These are phyloP conservation scores for Stylonectria norvegica DNA, from an alignment of 2,329 filamentous ascomycete genomes.

Conservation along the genomic window DNA sequence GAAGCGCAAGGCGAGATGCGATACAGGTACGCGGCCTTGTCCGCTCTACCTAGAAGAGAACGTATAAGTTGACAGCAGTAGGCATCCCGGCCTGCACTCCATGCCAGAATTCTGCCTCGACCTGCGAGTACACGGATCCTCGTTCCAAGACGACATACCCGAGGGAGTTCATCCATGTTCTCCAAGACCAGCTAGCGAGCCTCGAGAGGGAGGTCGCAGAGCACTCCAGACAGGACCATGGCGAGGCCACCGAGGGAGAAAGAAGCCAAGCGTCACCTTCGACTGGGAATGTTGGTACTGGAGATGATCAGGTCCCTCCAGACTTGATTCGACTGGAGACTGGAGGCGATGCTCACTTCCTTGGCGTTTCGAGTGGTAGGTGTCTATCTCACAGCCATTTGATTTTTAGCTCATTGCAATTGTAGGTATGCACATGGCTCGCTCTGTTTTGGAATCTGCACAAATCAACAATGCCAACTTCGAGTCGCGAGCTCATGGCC, in stretches of 20 bases:
- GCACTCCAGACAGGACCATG: background rate
- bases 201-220: constrained; percentile 6
- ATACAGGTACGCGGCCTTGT: constrained; percentile 9
- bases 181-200: constrained; percentile 5
- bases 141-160: constrained; percentile 11
- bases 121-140: constrained; percentile 21
- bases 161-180: constrained; percentile 8
- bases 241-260: background rate
- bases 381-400: background rate
- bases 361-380: constrained; percentile 11
- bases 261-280: background rate
- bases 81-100: constrained; percentile 16
- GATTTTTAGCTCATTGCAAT: background rate
- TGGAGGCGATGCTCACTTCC: constrained; percentile 13
- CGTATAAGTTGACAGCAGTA: constrained; percentile 1
- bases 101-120: constrained; percentile 14
- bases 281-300: background rate
- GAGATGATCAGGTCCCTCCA: constrained; percentile 6
- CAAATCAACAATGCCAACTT: constrained; percentile 10
- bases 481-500: constrained; percentile 1
- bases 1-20: constrained; percentile 19
- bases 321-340: constrained; percentile 14
- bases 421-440: constrained; percentile 10
- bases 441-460: constrained; percentile 13
- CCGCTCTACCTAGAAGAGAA: background rate